phyloP scores from a whole-genome alignment of 257 asterid species.

The Mentha longifolia region DNA sequence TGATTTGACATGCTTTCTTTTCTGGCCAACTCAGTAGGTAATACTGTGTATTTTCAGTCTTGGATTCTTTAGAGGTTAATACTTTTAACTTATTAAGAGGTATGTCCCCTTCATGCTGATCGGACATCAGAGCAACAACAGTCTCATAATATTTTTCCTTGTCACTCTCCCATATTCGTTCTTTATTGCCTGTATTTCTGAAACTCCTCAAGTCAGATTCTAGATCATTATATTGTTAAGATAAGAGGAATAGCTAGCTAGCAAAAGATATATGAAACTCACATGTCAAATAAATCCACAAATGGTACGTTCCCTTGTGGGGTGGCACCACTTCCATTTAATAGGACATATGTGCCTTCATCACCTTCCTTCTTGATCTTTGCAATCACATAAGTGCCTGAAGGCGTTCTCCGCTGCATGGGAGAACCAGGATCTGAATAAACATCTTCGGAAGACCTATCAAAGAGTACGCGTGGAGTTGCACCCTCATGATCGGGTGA shows the following conservation, averaged over 20 bases:
- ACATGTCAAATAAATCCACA: constrained; percentile 94
- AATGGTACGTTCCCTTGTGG: constrained; percentile 96
- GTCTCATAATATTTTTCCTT: constrained; percentile 83
- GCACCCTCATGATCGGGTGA: constrained; percentile 72
- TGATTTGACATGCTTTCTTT: constrained; percentile 78
- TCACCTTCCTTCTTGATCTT: constrained; percentile 77
- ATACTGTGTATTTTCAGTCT: constrained; percentile 93
- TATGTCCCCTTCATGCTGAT: constrained; percentile 75
- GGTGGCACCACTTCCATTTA: constrained; percentile 96
- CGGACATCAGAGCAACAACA: constrained; percentile 86
- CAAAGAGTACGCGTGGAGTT: constrained; percentile 80
- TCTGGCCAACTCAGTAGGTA: constrained; percentile 85
- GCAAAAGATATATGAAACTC: constrained; percentile 51
- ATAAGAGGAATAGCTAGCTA: constrained; percentile 25
- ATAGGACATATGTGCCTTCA: constrained; percentile 59
- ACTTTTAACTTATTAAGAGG: constrained; percentile 58
- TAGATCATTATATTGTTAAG: constrained; percentile 33
- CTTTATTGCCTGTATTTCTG: constrained; percentile 95
- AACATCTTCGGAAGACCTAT: constrained; percentile 98
- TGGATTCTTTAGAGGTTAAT: constrained; percentile 90
- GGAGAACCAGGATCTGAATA: constrained; percentile 99
- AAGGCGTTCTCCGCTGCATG: constrained; percentile 79
- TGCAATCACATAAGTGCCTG: constrained; percentile 91
- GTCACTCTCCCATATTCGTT: constrained; percentile 97
- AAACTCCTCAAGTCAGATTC: constrained; percentile 52